These are phyloP conservation scores for Geotrichum ghanense DNA, from an alignment of 805 yeast genomes.

Conservation along the genomic window DNA sequence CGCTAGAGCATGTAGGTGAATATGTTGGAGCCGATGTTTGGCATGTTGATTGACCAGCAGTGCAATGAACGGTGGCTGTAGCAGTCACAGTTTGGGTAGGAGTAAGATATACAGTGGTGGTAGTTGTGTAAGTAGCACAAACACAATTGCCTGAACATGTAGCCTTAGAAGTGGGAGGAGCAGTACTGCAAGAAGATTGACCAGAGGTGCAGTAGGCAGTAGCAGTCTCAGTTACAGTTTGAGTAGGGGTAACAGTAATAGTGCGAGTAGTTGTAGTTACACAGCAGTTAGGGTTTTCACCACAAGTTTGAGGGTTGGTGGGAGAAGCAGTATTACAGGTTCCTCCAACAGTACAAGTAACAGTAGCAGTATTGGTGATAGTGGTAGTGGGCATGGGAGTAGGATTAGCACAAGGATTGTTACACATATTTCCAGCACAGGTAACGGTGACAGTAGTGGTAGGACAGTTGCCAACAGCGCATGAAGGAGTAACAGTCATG, in stretches of 20 bases:
- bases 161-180: neutral
- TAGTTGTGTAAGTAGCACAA: neutral
- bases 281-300: neutral
- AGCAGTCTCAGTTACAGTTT: neutral
- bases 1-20: neutral
- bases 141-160: neutral
- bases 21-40: neutral
- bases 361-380: neutral
- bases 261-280: neutral
- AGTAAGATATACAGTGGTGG: constrained; percentile 1
- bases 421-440: constrained; percentile 1
- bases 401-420: neutral
- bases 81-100: neutral
- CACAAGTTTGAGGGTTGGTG: constrained; percentile 1
- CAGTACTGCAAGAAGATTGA: neutral
- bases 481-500: neutral
- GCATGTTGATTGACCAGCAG: neutral
- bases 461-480: neutral
- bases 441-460: neutral
- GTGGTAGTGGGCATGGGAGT: neutral
- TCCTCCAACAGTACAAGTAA: neutral
- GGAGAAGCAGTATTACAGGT: neutral
- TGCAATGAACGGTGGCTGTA: neutral
- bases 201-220: neutral
- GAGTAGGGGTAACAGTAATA: constrained; percentile 1